phyloP scores from a whole-genome alignment of 371 early-diverging fungal genomes.

The Funneliformis caledonium region DNA sequence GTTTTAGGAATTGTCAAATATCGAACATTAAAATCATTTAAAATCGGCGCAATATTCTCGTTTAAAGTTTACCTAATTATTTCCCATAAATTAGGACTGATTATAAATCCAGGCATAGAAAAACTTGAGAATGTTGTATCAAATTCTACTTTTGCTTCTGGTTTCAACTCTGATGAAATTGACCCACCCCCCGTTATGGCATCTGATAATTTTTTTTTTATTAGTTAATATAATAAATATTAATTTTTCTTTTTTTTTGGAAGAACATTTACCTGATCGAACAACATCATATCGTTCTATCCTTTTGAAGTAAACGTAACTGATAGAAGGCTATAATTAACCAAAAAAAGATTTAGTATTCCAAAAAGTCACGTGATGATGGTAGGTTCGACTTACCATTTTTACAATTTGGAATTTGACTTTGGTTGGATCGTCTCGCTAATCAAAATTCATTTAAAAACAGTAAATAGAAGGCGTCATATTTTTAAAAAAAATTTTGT shows the following conservation, averaged over 20 bases:
- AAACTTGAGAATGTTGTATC: slow-evolving; percentile 26
- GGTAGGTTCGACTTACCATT: slow-evolving; percentile 7
- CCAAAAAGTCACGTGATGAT: neutral
- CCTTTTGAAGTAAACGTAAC: slow-evolving; percentile 28
- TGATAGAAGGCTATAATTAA: slow-evolving; percentile 30
- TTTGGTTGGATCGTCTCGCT: slow-evolving; percentile 19
- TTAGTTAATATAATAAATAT: neutral
- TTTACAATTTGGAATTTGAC: slow-evolving; percentile 40
- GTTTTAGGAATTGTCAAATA: neutral
- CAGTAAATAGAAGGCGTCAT: too few relatives aligned
- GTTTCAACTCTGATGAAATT: neutral
- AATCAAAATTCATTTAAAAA: neutral
- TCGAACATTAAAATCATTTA: neutral
- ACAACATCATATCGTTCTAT: slow-evolving; percentile 3
- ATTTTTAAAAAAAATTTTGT: too few relatives aligned
- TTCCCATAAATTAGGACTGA: slow-evolving; percentile 30
- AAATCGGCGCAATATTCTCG: neutral
- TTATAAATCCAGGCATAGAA: slow-evolving; percentile 11
- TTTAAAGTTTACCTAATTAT: neutral
- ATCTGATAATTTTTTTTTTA: neutral
- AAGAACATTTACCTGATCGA: neutral
- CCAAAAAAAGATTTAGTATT: neutral
- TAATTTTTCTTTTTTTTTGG: too few relatives aligned
- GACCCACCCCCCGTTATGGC: slow-evolving; percentile 23
- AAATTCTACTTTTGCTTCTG: neutral